Conservation (phyloP, 1,139 yeast genomes). For the Scheffersomyces quercinus region DNA sequence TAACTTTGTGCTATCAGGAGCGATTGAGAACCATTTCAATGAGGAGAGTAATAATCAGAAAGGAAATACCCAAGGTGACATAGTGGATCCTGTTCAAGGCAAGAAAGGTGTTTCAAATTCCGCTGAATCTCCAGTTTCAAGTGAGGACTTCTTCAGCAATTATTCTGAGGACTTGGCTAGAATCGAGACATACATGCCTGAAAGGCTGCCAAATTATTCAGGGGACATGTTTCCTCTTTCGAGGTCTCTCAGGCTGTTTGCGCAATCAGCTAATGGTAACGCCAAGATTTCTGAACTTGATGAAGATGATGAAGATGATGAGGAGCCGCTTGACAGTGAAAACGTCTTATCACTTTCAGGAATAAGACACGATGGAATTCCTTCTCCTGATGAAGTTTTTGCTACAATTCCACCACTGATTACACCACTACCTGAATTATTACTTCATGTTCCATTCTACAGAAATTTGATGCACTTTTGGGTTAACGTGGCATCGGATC, state of each 20-base stretch:
- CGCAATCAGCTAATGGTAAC: background rate
- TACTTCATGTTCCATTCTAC: slow-evolving; percentile 59
- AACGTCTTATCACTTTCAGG: background rate
- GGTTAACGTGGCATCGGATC: slow-evolving; percentile 59
- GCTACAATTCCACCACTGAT: slow-evolving; percentile 46
- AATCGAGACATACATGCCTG: slow-evolving; percentile 13
- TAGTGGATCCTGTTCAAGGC: slow-evolving; percentile 1
- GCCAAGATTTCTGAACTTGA: slow-evolving; percentile 5
- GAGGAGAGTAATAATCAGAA: slow-evolving; percentile 1
- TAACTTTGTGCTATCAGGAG: slow-evolving; percentile 19
- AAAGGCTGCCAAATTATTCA: slow-evolving; percentile 9
- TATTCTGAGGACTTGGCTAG: slow-evolving; percentile 19
- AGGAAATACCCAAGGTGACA: slow-evolving; percentile 5
- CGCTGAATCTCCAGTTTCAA: background rate
- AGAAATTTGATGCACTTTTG: slow-evolving; percentile 64
- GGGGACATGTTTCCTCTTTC: slow-evolving; percentile 10
- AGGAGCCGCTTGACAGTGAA: slow-evolving; percentile 1
- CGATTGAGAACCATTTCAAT: slow-evolving; percentile 2
- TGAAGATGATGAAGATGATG: slow-evolving; percentile 10
- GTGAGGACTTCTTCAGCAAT: slow-evolving; percentile 4
- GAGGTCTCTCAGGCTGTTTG: slow-evolving; percentile 2
- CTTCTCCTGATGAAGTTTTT: slow-evolving; percentile 12
- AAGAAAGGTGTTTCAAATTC: background rate
- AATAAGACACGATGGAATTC: slow-evolving; percentile 5
- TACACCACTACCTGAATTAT: slow-evolving; percentile 57